Conservation (phyloP, 2,329 filamentous ascomycete genomes). For the Diaporthe sp. region DNA sequence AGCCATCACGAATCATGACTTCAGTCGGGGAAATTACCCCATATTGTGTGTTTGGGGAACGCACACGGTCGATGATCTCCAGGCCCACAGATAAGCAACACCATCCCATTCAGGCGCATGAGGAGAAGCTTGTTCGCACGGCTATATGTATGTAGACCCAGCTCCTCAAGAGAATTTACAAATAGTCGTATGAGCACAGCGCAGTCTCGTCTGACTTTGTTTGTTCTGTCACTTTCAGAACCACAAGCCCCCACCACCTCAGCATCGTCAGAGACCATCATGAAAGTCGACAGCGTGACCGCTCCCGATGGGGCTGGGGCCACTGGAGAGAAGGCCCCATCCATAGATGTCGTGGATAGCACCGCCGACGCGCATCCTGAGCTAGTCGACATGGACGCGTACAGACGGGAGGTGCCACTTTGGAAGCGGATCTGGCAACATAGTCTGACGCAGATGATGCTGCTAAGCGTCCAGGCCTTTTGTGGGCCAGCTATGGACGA, state of each 20-base stretch:
- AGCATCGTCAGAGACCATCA: neutral
- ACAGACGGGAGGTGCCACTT: conserved; percentile 49
- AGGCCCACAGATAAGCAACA: conserved; percentile 32
- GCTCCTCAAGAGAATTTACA: neutral
- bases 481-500: conserved; percentile 58
- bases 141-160: conserved; percentile 6
- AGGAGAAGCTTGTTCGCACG: neutral
- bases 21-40: conserved; percentile 19
- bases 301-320: neutral
- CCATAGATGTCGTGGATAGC: neutral
- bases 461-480: conserved; percentile 61
- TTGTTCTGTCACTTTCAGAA: neutral
- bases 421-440: conserved; percentile 62
- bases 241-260: neutral
- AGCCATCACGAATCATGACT: conserved; percentile 11
- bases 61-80: conserved; percentile 32
- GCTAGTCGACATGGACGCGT: conserved; percentile 53
- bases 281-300: neutral
- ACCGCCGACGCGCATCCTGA: neutral
- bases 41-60: conserved; percentile 8
- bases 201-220: neutral
- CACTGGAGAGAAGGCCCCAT: conserved; percentile 17
- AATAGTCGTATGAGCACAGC: conserved; percentile 20
- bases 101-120: neutral
- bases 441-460: conserved; percentile 64